phyloP scores from a whole-genome alignment of 1,284 basidiomycete genomes.

The Vanrija humicola region DNA sequence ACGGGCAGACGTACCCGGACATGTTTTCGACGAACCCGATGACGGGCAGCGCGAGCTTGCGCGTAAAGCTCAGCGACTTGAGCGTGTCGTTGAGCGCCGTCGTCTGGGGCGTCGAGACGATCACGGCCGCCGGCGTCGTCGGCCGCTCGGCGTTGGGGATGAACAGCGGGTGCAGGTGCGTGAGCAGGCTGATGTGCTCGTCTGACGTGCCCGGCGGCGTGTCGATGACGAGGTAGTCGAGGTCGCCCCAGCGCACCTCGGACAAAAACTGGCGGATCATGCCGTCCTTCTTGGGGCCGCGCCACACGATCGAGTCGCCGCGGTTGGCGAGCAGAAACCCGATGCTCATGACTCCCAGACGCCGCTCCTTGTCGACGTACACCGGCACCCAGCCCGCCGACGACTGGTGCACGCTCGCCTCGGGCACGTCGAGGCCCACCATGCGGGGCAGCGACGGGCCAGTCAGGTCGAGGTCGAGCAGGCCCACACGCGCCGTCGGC shows the following conservation, averaged over 20 bases:
- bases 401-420: constrained; percentile 71
- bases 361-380: constrained; percentile 71
- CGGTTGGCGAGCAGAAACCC: constrained; percentile 87
- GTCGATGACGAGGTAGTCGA: constrained; percentile 95
- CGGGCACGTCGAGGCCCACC: constrained; percentile 79
- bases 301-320: constrained; percentile 93
- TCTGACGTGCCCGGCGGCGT: constrained; percentile 98
- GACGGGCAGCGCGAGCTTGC: constrained; percentile 78
- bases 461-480: constrained; percentile 94
- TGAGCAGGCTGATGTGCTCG: constrained; percentile 92
- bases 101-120: constrained; percentile 97
- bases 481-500: constrained; percentile 66
- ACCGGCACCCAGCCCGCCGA: constrained; percentile 98
- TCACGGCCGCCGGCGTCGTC: constrained; percentile 64
- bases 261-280: constrained; percentile 98
- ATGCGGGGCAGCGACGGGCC: constrained; percentile 96
- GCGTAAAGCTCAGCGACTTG: constrained; percentile 93
- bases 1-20: constrained; percentile 97
- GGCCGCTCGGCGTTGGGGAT: constrained; percentile 52
- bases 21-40: constrained; percentile 96
- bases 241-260: constrained; percentile 92
- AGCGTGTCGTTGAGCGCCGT: constrained; percentile 92
- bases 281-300: constrained; percentile 98
- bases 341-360: constrained; percentile 92
- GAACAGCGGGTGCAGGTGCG: constrained; percentile 84